Evolutionary conservation across 2,329 filamentous ascomycete genomes (phyloP), one percentile per base, ranked within the genome.

Genomic region (Apiospora malaysiana): DNA sequence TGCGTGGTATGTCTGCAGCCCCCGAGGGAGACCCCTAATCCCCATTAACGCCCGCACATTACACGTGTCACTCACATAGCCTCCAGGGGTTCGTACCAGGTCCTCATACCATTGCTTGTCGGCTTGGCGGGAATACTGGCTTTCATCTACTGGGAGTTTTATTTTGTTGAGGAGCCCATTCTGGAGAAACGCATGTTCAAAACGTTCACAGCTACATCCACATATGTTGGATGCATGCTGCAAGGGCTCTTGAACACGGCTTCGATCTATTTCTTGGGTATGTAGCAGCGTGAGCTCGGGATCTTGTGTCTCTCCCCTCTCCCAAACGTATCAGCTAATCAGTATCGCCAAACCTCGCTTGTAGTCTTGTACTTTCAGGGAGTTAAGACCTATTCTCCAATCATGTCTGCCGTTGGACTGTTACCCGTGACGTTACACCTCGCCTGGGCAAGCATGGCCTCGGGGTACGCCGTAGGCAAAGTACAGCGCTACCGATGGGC

Each of bases 351-450:
- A 40, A 70, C 16, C 5, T 32, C 37, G 1, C 71, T 80, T 78
- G 51, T 79, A 78, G 79, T 78, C 18, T 78, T 87, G 4, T 86
- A 85, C 78, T 86, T 85, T 72, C 82, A 87, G 73, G 85, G 79
- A 18, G 86, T 89, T 68, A 86, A 89, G 74, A 83, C 84, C 27
- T 88, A 87, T 75, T 82, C 81, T 0, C 85, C 88, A 1, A 83
- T 90, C 69, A 81, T 86, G n/a, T 83, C 87, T 0, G 88, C 88
- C 14, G 83, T 91, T 0, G 88, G 87, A 18, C 78, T 87, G 37
- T 87, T 91, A 68, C 89, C 89, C 0, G 84, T 89, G 73, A 88
- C 87, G 0, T 87, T 91, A 73, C 91, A 90, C 2, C 87, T 93
- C 12, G 89, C 90, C 0, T 90, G 91, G 0, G 86, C 88, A 69